A percentile compares a stretch with the other conserved stretches of the same genome.
phyloP scores from a whole-genome alignment of 176 grass and related monocot species.

The Carex pumila region DNA sequence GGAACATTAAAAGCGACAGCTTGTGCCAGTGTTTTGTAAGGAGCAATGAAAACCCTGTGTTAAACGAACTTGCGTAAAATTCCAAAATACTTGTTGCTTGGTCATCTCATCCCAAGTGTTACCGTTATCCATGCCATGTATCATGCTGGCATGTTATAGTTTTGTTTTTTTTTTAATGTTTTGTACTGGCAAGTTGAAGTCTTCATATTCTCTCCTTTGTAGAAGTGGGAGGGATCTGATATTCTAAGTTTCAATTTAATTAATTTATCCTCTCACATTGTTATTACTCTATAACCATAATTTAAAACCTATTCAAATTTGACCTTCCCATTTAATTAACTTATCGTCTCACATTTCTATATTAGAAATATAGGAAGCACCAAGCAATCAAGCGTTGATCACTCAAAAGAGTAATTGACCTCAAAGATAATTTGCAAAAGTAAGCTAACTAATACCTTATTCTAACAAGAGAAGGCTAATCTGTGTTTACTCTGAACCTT shows the following conservation, averaged over 20 bases:
- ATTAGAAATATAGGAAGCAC: not conserved
- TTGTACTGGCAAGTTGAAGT: not conserved
- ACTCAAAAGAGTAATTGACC: not conserved
- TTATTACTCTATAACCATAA: not conserved
- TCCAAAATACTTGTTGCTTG: not conserved
- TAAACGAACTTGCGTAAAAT: not conserved
- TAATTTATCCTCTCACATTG: no score
- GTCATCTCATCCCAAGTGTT: not conserved
- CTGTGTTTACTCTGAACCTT: not conserved
- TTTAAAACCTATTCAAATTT: not conserved
- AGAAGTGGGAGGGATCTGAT: not conserved
- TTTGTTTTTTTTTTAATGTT: not conserved
- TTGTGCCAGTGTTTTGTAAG: not conserved
- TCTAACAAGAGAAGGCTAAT: not conserved
- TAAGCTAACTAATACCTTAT: not conserved
- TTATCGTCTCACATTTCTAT: not conserved
- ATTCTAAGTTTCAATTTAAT: no score
- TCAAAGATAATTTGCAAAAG: not conserved
- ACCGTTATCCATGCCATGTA: not conserved
- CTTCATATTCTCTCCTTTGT: not conserved
- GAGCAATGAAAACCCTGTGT: not conserved
- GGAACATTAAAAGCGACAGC: not conserved
- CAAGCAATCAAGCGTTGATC: not conserved
- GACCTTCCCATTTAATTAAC: not conserved
- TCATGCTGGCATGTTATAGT: not conserved